Percentiles rank a stretch among this genome's conserved stretches.
phyloP scores from a whole-genome alignment of 192 early-diverging fungal species.

The Backusella morwellensis region DNA sequence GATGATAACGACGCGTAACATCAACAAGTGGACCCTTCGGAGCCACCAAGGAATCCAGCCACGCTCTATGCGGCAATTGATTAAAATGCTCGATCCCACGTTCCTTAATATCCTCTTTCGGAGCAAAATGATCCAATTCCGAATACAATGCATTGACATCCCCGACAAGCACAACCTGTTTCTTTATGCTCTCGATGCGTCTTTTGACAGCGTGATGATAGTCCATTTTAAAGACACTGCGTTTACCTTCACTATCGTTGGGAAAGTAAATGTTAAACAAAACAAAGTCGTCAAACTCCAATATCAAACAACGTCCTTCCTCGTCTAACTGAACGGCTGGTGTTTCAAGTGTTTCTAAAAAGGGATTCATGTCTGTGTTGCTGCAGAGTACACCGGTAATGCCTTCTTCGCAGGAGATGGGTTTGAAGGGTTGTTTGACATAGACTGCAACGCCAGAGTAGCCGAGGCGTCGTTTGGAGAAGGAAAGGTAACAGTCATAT shows the following conservation, averaged over 20 bases:
- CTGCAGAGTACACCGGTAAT: constrained; percentile 47
- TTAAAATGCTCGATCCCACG: constrained; percentile 51
- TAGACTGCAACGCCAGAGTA: constrained; percentile 76
- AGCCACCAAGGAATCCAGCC: constrained; percentile 62
- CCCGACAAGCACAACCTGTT: constrained; percentile 60
- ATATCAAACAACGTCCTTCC: constrained; percentile 70
- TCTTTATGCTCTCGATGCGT: constrained; percentile 45
- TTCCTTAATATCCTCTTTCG: constrained; percentile 54
- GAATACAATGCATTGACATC: constrained; percentile 67
- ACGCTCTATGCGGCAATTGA: constrained; percentile 54
- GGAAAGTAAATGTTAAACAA: constrained; percentile 77
- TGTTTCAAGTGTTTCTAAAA: constrained; percentile 9
- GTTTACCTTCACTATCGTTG: constrained; percentile 45
- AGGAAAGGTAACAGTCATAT: constrained; percentile 73
- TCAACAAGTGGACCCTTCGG: constrained; percentile 65
- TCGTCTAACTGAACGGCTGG: constrained; percentile 51
- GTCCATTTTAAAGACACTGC: constrained; percentile 52
- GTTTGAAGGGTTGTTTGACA: constrained; percentile 47
- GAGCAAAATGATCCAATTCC: constrained; percentile 74
- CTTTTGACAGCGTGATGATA: constrained; percentile 46
- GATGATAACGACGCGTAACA: constrained; percentile 62
- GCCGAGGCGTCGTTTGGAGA: constrained; percentile 52
- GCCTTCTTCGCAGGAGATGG: constrained; percentile 65
- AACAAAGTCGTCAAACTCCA: constrained; percentile 75
- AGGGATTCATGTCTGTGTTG: constrained; percentile 9